Evolutionary conservation across 164 flowering plant species (phyloP).

Genomic region (Vitis riparia): DNA sequence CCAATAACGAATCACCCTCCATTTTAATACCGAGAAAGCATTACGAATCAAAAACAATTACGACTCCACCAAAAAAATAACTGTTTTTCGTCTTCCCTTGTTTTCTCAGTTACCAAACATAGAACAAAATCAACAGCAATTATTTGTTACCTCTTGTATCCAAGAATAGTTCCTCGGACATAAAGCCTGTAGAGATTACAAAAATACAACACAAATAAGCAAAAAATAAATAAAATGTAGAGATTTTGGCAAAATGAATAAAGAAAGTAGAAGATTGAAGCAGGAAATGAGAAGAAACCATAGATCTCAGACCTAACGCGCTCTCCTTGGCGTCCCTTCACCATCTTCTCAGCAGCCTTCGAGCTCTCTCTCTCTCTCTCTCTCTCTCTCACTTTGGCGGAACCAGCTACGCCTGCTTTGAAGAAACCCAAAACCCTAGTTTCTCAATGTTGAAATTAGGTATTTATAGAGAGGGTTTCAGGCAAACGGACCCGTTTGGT

Average conservation of each 20-base stretch:
- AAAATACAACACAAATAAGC: neutral
- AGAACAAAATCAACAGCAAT: neutral
- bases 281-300: neutral
- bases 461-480: too few relatives aligned
- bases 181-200: conserved; percentile 38
- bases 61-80: too few relatives aligned
- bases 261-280: neutral
- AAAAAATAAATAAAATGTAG: neutral
- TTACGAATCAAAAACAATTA: too few relatives aligned
- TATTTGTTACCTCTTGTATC: conserved; percentile 52
- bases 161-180: conserved; percentile 55
- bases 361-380: neutral
- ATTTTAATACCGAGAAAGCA: too few relatives aligned
- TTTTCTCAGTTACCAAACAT: neutral
- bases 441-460: too few relatives aligned
- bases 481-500: too few relatives aligned
- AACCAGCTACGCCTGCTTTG: neutral
- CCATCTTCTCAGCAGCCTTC: conserved; percentile 31
- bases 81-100: too few relatives aligned
- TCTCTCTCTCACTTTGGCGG: neutral
- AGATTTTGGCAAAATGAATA: neutral
- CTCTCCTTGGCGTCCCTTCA: conserved; percentile 59
- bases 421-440: neutral
- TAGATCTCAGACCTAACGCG: conserved; percentile 41
- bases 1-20: neutral